Percentiles rank a stretch among this genome's conserved stretches.
Evolutionary conservation across 192 early-diverging fungal genomes (phyloP).

Genomic region (Phlyctochytrium arcticum): DNA sequence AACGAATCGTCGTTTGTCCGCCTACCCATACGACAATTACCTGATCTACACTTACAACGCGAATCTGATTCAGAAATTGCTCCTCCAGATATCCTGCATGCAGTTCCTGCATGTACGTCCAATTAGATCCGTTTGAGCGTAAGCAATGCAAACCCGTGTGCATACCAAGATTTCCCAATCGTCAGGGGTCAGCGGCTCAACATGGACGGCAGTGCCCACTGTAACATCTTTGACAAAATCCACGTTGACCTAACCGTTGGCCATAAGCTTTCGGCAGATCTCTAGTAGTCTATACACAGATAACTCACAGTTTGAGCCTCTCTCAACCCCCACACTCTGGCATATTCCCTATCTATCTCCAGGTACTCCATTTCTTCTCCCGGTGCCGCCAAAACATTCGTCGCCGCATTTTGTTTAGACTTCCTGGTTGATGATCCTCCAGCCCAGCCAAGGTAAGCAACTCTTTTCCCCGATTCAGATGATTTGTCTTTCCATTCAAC

Average conservation of each 20-base stretch:
- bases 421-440: slow-evolving; percentile 40
- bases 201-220: slow-evolving; percentile 26
- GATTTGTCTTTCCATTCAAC: slow-evolving; percentile 14
- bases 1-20: slow-evolving; percentile 21
- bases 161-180: slow-evolving; percentile 53
- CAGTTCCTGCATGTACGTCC: slow-evolving; percentile 22
- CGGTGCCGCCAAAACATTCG: neutral
- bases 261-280: neutral
- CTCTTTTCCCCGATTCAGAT: slow-evolving; percentile 20
- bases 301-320: slow-evolving; percentile 22
- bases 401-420: neutral
- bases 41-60: slow-evolving; percentile 33
- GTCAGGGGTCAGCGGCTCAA: slow-evolving; percentile 40
- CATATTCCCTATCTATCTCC: slow-evolving; percentile 29
- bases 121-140: neutral
- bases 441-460: slow-evolving; percentile 66
- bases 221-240: slow-evolving; percentile 13
- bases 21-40: slow-evolving; percentile 40
- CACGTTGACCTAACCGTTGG: slow-evolving; percentile 9
- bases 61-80: slow-evolving; percentile 42
- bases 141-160: neutral
- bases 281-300: neutral
- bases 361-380: neutral
- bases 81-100: slow-evolving; percentile 46
- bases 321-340: slow-evolving; percentile 6